phyloP scores from a whole-genome alignment of 345 rosid species.

The Aurinia saxatilis region DNA sequence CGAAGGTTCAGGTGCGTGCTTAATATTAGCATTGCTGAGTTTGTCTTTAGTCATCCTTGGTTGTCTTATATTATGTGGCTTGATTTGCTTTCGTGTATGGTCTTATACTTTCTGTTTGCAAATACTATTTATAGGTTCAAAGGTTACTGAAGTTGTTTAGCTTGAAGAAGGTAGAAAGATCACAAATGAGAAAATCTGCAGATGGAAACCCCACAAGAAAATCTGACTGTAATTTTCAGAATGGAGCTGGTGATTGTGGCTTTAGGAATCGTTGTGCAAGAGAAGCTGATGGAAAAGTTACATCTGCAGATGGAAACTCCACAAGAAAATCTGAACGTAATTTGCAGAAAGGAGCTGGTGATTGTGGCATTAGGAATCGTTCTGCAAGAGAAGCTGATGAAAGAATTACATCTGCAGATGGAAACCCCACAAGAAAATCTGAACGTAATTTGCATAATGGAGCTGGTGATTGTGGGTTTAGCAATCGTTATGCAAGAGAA shows the following conservation, averaged over 20 bases:
- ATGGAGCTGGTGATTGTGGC: slow-evolving; percentile 7
- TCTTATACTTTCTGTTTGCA: slow-evolving; percentile 5
- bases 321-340: background rate
- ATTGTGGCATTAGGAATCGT: background rate
- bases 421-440: background rate
- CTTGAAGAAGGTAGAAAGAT: slow-evolving; percentile 27
- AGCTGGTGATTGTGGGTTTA: slow-evolving; percentile 5
- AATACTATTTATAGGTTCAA: slow-evolving; percentile 36
- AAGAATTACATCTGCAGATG: slow-evolving; percentile 7
- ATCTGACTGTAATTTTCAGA: background rate
- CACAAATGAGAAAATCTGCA: background rate
- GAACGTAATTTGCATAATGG: background rate
- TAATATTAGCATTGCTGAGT: background rate
- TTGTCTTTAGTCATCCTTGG: background rate
- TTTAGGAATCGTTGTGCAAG: background rate
- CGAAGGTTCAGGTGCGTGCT: slow-evolving; percentile 51
- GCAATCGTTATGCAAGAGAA: background rate
- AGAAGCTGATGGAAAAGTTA: slow-evolving; percentile 3
- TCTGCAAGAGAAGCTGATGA: background rate
- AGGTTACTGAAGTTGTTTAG: slow-evolving; percentile 37
- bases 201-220: background rate
- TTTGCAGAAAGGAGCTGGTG: slow-evolving; percentile 11
- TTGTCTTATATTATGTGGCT: background rate
- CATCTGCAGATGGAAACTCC: background rate
- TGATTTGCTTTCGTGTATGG: background rate